Base-by-base conservation (phyloP, 495 filamentous ascomycete species). In the Trichoderma virens region DNA sequence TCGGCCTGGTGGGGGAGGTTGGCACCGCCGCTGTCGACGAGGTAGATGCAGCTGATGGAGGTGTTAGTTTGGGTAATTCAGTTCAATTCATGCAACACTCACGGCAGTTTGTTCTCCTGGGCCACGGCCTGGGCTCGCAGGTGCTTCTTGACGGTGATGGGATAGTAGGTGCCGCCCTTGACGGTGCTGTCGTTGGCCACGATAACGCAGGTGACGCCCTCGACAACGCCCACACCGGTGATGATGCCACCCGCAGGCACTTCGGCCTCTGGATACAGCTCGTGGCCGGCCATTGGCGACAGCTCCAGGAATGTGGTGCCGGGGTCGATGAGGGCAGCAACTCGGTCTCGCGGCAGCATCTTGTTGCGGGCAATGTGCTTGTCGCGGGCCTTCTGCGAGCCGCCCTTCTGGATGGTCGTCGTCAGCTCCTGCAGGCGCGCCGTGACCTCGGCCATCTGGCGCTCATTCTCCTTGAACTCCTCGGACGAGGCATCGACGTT, bases 141-240 rank as follows among this genome's bases (percentile, higher is more conserved):
- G 76, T 98, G 95, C 78, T 98, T 98, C 79, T 97, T 97, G 35
- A 98, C 92, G 2, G 94, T 98, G 62, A 98, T 93, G 0, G 94
- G 94, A 74, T 92, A 98, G 77, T 98, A 98, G 2, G 95, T 97
- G 59, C 94, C 94, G n/a, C 95, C 94, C 78, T 98, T 98, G 66
- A 97, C 94, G 16, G 94, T 98, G 80, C 90, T 93, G 72, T 98
- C 94, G 70, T 98, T 98, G 30, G 92, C 94, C 59, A 98, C 90
- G 66, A 98, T 90, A 80, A 98, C 88, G 71, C 95, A 97, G 23
- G 85, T 87, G 7, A 96, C 92, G 1, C 95, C 94, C 69, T 93
- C 87, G 2, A 98, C 89, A 1, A 87, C 90, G 1, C 95, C 94
- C 62, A 98, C 86, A 0, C 94, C 94, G 0, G 94, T 95, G 59